Evolutionary conservation across 129 eudicot species (phyloP).

Genomic region (Artemisia tridentata): DNA sequence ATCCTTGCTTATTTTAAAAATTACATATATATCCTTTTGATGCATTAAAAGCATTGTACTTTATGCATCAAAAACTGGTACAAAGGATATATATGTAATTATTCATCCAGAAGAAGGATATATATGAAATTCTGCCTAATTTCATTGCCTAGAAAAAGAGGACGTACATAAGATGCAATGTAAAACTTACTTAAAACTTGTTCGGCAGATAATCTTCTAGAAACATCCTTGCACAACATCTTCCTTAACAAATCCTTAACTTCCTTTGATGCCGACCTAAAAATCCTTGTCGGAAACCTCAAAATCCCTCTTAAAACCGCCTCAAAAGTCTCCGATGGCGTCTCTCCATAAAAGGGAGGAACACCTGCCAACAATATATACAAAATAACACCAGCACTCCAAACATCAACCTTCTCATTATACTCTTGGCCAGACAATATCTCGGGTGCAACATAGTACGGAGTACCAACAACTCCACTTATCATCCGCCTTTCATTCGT

Average conservation of each 20-base stretch:
- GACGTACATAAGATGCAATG: background rate
- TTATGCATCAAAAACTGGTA: too few relatives aligned
- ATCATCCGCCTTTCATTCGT: slow-evolving; percentile 35
- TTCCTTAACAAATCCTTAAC: slow-evolving; percentile 77
- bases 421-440: slow-evolving; percentile 59
- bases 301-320: slow-evolving; percentile 61
- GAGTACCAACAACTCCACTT: slow-evolving; percentile 81
- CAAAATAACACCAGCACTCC: slow-evolving; percentile 89
- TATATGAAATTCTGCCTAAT: too few relatives aligned
- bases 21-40: too few relatives aligned
- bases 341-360: slow-evolving; percentile 70
- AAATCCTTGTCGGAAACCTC: slow-evolving; percentile 63
- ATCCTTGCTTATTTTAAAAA: too few relatives aligned
- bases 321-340: slow-evolving; percentile 61
- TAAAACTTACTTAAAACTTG: slow-evolving; percentile 75
- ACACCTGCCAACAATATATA: slow-evolving; percentile 76
- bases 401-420: slow-evolving; percentile 72
- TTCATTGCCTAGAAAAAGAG: background rate
- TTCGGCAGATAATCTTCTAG: slow-evolving; percentile 65
- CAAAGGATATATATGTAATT: too few relatives aligned
- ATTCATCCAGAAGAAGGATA: too few relatives aligned
- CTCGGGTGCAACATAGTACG: slow-evolving; percentile 87
- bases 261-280: slow-evolving; percentile 49
- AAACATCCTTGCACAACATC: slow-evolving; percentile 77
- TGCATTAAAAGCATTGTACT: too few relatives aligned